phyloP scores from a whole-genome alignment of 2,329 filamentous ascomycete species.

The Onygena corvina region DNA sequence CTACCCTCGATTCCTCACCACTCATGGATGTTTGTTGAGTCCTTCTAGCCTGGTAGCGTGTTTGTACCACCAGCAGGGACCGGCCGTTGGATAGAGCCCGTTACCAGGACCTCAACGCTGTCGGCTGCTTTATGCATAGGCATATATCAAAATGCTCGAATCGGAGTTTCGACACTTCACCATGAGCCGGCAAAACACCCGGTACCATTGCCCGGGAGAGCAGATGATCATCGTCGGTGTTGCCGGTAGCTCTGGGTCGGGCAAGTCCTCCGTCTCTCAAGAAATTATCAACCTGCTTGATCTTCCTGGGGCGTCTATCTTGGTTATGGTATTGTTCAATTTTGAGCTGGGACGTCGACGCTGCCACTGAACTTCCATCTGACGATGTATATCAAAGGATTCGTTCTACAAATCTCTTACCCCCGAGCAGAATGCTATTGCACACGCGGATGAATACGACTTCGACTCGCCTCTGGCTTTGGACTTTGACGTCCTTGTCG shows the following conservation, averaged over 20 bases:
- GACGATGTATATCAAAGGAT: constrained; percentile 46
- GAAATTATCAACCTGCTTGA: constrained; percentile 84
- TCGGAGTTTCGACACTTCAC: constrained; percentile 3
- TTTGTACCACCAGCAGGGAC: no score
- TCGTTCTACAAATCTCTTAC: constrained; percentile 92
- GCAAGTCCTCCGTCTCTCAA: constrained; percentile 86
- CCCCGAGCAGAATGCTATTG: constrained; percentile 62
- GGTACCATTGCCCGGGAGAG: constrained; percentile 91
- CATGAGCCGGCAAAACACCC: constrained; percentile 34
- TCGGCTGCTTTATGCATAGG: background rate
- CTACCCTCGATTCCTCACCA: no score
- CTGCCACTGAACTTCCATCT: background rate
- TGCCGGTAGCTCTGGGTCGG: constrained; percentile 86
- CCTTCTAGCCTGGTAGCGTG: no score
- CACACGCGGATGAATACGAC: constrained; percentile 85
- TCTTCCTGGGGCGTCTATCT: constrained; percentile 92
- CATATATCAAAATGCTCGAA: background rate
- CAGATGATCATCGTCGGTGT: constrained; percentile 94
- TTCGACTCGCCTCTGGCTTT: constrained; percentile 91
- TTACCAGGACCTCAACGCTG: background rate
- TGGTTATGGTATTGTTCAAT: constrained; percentile 65
- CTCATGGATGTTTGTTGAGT: no score
- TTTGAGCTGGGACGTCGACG: background rate
- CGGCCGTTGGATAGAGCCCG: no score
- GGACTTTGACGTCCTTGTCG: constrained; percentile 80